These are phyloP conservation scores for Hypoxylon sp. DNA, from an alignment of 2,329 filamentous ascomycete species.

Conservation along the genomic window DNA sequence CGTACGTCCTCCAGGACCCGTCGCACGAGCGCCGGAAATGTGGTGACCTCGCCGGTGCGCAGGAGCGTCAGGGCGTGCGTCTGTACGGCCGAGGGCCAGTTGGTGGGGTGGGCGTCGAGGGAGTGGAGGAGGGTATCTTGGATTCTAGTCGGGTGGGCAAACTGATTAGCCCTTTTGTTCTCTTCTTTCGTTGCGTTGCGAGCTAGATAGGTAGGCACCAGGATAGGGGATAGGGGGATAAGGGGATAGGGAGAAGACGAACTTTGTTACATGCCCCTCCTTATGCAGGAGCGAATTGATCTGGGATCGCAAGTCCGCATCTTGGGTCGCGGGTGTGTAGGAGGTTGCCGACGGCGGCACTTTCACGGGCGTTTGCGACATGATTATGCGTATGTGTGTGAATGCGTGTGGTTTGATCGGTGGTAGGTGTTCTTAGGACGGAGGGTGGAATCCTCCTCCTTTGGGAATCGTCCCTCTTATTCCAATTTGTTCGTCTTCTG, in stretches of 20 bases:
- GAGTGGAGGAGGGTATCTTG: constrained; percentile 73
- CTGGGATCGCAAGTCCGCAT: constrained; percentile 71
- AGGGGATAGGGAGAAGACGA: too few species aligned
- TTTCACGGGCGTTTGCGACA: constrained; percentile 69
- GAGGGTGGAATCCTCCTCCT: constrained; percentile 17
- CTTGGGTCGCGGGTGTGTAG: constrained; percentile 70
- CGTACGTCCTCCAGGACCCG: constrained; percentile 73
- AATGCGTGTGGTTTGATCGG: constrained; percentile 7
- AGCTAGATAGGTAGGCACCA: too few species aligned
- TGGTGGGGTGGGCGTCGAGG: constrained; percentile 68
- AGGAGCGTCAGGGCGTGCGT: constrained; percentile 70
- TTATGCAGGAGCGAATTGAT: constrained; percentile 70
- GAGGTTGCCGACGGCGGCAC: constrained; percentile 69
- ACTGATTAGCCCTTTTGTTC: constrained; percentile 21
- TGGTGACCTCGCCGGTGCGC: constrained; percentile 68
- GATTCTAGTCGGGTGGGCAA: constrained; percentile 59
- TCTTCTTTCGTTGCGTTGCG: background rate
- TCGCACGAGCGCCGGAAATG: constrained; percentile 70
- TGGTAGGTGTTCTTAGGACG: constrained; percentile 15
- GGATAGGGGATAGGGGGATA: background rate
- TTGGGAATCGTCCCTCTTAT: background rate
- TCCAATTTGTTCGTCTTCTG: background rate
- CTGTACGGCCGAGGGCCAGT: constrained; percentile 73
- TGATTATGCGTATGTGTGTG: constrained; percentile 42
- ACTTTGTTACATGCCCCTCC: constrained; percentile 71